Conservation (phyloP, 2,329 filamentous ascomycete species). For the Ascosphaera pollenicola region DNA sequence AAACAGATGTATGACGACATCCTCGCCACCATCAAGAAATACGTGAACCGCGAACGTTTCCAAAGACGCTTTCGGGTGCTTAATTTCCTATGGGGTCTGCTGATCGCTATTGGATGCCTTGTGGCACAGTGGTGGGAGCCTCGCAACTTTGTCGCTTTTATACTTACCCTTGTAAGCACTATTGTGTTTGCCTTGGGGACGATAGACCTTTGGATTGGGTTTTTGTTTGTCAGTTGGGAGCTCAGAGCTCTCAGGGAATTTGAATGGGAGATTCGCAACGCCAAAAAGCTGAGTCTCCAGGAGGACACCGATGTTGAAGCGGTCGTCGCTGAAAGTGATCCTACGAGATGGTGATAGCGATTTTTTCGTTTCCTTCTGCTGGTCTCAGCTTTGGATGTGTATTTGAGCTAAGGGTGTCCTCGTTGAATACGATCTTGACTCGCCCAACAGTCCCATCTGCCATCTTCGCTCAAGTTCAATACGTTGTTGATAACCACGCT, state of each 20-base stretch:
- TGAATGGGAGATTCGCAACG: constrained; percentile 71
- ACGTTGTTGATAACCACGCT: too few relatives aligned
- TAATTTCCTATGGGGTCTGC: constrained; percentile 50
- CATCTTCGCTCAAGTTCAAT: too few relatives aligned
- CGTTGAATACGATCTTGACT: too few relatives aligned
- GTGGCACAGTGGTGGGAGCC: constrained; percentile 74
- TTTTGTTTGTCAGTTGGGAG: constrained; percentile 72
- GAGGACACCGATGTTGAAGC: constrained; percentile 7
- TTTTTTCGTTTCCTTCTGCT: neutral
- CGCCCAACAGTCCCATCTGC: too few relatives aligned
- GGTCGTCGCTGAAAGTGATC: constrained; percentile 2
- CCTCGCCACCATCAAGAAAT: constrained; percentile 44
- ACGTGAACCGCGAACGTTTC: constrained; percentile 44
- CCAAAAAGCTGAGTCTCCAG: constrained; percentile 18
- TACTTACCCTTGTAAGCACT: constrained; percentile 60
- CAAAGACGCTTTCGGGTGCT: constrained; percentile 50
- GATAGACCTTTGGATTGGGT: constrained; percentile 64
- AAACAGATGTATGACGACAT: constrained; percentile 45
- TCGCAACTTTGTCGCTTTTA: constrained; percentile 52
- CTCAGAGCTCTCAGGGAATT: constrained; percentile 71
- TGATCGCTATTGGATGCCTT: constrained; percentile 50
- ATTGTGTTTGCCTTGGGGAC: constrained; percentile 54
- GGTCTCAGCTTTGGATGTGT: neutral
- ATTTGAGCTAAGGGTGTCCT: too few relatives aligned
- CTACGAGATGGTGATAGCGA: neutral